These are phyloP conservation scores for Emydomyces testavorans DNA, from an alignment of 2,329 filamentous ascomycete genomes.

Conservation along the genomic window DNA sequence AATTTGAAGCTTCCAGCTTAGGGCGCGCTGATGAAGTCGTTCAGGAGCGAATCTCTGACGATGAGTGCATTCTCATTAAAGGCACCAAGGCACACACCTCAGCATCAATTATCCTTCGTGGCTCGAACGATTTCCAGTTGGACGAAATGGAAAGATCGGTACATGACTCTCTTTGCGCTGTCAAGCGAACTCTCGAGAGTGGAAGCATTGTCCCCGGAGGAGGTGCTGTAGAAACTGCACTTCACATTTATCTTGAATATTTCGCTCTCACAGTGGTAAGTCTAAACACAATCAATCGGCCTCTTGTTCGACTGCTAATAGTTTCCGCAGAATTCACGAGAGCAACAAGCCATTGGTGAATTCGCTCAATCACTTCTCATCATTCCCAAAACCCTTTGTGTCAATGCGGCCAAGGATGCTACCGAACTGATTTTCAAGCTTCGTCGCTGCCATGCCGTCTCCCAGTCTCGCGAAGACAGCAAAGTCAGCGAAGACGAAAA, in stretches of 20 bases:
- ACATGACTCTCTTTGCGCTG: constrained; percentile 90
- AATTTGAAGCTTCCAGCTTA: constrained; percentile 80
- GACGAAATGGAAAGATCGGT: constrained; percentile 99
- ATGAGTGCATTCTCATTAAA: constrained; percentile 95
- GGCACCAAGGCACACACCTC: constrained; percentile 90
- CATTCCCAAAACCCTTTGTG: constrained; percentile 89
- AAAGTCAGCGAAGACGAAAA: constrained; percentile 70
- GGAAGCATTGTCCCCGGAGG: constrained; percentile 94
- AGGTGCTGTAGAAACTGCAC: constrained; percentile 92
- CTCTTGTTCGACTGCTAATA: constrained; percentile 6
- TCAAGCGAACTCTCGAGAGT: constrained; percentile 93
- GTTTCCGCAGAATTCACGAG: constrained; percentile 57
- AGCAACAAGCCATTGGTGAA: constrained; percentile 95
- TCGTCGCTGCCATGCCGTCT: constrained; percentile 83
- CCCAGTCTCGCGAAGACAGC: constrained; percentile 81
- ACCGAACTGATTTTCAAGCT: constrained; percentile 93
- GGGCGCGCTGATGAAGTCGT: constrained; percentile 89
- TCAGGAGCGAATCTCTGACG: constrained; percentile 97
- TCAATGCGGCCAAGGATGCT: constrained; percentile 94
- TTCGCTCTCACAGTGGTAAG: constrained; percentile 86
- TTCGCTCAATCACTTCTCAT: constrained; percentile 90
- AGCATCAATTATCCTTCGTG: constrained; percentile 89
- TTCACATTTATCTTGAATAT: constrained; percentile 98
- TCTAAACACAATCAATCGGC: constrained; percentile 15
- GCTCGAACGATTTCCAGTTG: constrained; percentile 88